Percentiles rank a stretch among this genome's conserved stretches.
Conservation (phyloP, 129 eudicot genomes). For the Chrysanthemum seticuspe region DNA sequence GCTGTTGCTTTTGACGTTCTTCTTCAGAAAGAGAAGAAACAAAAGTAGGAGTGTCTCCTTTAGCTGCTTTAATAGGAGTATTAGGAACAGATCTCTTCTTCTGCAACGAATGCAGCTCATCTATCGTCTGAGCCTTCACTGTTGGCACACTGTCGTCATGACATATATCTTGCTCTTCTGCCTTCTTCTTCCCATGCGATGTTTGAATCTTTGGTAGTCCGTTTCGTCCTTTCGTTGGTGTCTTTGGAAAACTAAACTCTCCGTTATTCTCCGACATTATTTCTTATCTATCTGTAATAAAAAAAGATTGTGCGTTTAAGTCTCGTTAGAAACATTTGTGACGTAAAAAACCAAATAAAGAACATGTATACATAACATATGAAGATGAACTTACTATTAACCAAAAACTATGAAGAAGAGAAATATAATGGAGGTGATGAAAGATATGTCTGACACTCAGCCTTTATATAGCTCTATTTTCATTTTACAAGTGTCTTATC, state of each 20-base stretch:
- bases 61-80: slow-evolving; percentile 41
- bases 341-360: too few relatives aligned
- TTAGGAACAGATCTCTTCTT: slow-evolving; percentile 76
- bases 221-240: slow-evolving; percentile 41
- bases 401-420: background rate
- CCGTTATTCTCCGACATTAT: slow-evolving; percentile 28
- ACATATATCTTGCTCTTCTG: slow-evolving; percentile 35
- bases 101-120: slow-evolving; percentile 88
- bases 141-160: slow-evolving; percentile 78
- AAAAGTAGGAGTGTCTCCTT: slow-evolving; percentile 21
- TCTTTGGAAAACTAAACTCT: slow-evolving; percentile 37
- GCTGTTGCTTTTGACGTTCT: slow-evolving; percentile 67
- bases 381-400: background rate
- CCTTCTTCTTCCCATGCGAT: slow-evolving; percentile 33
- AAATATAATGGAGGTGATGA: slow-evolving; percentile 19
- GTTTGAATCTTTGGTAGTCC: slow-evolving; percentile 66
- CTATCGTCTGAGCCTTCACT: slow-evolving; percentile 80
- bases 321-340: too few relatives aligned
- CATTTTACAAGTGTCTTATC: slow-evolving; percentile 19
- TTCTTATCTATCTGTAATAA: background rate
- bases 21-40: slow-evolving; percentile 45
- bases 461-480: slow-evolving; percentile 18
- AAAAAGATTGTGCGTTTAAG: too few relatives aligned
- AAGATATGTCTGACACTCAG: slow-evolving; percentile 24
- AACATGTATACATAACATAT: too few relatives aligned